Evolutionary conservation across 305 asterid species (phyloP).

Genomic region (Nicotiana rustica): DNA sequence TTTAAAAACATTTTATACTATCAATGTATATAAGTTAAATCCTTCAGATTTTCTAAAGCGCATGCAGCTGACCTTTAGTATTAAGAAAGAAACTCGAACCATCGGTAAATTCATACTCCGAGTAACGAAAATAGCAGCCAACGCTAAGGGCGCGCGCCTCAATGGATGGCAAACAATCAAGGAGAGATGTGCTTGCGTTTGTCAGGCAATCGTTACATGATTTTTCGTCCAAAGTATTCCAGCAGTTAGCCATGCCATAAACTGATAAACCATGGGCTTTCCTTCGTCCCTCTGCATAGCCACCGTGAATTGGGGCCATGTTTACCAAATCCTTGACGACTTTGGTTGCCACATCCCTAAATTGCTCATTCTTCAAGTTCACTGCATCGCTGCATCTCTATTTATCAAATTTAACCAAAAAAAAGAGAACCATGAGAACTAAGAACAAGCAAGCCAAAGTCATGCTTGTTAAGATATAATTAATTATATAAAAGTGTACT

Average conservation of each 20-base stretch:
- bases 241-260: conserved; percentile 38
- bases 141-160: conserved; percentile 35
- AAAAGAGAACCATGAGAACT: conserved; percentile 29
- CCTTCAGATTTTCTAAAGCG: background rate
- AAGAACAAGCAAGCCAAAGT: conserved; percentile 30
- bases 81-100: background rate
- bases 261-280: conserved; percentile 21
- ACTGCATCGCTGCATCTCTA: conserved; percentile 38
- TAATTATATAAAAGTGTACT: background rate
- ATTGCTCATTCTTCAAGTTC: conserved; percentile 31
- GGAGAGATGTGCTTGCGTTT: conserved; percentile 32
- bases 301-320: conserved; percentile 17
- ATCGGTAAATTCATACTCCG: conserved; percentile 30
- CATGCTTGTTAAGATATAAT: background rate
- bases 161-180: conserved; percentile 35
- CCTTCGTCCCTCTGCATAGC: conserved; percentile 35
- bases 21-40: background rate
- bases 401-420: conserved; percentile 18
- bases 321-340: conserved; percentile 21
- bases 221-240: conserved; percentile 34
- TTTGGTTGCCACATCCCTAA: conserved; percentile 31
- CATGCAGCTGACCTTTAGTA: conserved; percentile 25
- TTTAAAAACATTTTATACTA: background rate
- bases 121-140: conserved; percentile 36
- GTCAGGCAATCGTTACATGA: conserved; percentile 30